Percentiles rank a stretch among this genome's conserved stretches.
Conservation (phyloP, 345 rosid species). For the Salix caprea region DNA sequence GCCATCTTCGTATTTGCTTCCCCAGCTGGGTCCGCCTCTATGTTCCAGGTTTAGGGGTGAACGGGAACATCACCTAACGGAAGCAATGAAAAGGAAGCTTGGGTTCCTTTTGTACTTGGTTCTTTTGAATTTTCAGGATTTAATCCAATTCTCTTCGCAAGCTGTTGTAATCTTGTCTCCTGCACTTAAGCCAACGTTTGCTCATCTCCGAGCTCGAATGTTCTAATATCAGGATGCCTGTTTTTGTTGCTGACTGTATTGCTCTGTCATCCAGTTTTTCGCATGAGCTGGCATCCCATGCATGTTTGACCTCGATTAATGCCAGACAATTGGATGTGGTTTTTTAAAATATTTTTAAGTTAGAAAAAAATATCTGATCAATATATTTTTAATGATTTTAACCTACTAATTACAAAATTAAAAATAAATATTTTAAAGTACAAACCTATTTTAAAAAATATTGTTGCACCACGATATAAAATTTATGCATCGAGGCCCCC, state of each 20-base stretch:
- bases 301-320: neutral
- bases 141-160: neutral
- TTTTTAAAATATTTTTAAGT: too few relatives aligned
- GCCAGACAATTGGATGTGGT: too few relatives aligned
- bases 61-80: neutral
- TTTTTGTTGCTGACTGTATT: neutral
- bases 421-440: too few relatives aligned
- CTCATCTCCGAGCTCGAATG: neutral
- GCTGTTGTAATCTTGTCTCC: neutral
- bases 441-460: too few relatives aligned
- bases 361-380: too few relatives aligned
- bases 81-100: neutral
- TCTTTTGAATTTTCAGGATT: neutral
- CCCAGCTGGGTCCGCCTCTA: slow-evolving; percentile 6
- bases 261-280: neutral
- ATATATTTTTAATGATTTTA: too few relatives aligned
- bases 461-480: too few relatives aligned
- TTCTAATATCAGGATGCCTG: neutral
- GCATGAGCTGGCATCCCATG: neutral
- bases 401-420: too few relatives aligned
- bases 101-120: neutral
- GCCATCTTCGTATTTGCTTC: slow-evolving; percentile 23
- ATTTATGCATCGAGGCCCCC: too few relatives aligned
- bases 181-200: neutral
- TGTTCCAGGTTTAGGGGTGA: slow-evolving; percentile 1